A percentile compares a stretch with the other conserved stretches of the same genome.
phyloP scores from a whole-genome alignment of 2,329 filamentous ascomycete species.

The Chrysoporthe austroafricana region DNA sequence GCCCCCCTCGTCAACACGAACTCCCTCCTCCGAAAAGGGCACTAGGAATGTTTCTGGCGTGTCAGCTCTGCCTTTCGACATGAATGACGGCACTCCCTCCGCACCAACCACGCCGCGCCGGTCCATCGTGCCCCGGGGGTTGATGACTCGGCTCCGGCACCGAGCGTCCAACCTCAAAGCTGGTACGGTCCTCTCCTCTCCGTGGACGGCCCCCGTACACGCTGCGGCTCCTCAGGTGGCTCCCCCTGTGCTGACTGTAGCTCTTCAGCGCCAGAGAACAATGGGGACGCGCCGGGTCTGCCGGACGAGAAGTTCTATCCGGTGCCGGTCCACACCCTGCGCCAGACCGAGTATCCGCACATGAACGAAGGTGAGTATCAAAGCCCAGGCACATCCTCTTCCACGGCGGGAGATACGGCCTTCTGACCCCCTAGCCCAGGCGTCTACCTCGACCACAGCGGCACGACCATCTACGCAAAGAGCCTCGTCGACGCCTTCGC shows the following conservation, averaged over 20 bases:
- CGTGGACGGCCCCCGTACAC: not conserved
- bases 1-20: constrained; percentile 3
- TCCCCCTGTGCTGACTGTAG: not conserved
- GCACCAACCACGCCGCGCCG: constrained; percentile 9
- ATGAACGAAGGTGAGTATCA: constrained; percentile 44
- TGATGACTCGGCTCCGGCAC: constrained; percentile 18
- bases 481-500: constrained; percentile 61
- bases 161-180: constrained; percentile 19
- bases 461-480: constrained; percentile 60
- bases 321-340: constrained; percentile 39
- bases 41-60: not conserved
- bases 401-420: too few relatives aligned
- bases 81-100: constrained; percentile 4
- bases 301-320: constrained; percentile 23
- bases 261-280: constrained; percentile 6
- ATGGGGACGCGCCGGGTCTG: constrained; percentile 3
- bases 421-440: constrained; percentile 34
- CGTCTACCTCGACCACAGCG: constrained; percentile 62
- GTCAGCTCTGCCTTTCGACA: not conserved
- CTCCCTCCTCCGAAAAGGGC: not conserved
- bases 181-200: constrained; percentile 17
- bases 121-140: constrained; percentile 11
- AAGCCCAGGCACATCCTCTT: too few relatives aligned
- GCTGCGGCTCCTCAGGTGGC: not conserved
- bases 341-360: constrained; percentile 45